phyloP scores from a whole-genome alignment of 768 basidiomycete species.

The Amanita subjunquillea region DNA sequence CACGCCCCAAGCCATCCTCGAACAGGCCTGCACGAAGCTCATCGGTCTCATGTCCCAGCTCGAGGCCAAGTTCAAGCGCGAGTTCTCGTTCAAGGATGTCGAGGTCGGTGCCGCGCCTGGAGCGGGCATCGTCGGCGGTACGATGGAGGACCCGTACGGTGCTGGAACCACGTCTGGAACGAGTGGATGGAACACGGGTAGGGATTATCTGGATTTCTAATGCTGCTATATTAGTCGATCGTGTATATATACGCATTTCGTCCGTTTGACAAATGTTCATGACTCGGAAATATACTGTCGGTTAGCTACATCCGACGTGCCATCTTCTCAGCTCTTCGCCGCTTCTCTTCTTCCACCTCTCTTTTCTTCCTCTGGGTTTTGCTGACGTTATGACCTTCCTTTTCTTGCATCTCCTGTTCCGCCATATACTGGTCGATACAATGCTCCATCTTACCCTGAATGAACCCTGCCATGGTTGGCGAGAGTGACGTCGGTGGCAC shows the following conservation, averaged over 20 bases:
- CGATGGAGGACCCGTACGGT: conserved; percentile 35
- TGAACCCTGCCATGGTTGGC: conserved; percentile 8
- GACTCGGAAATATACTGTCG: too few relatives aligned
- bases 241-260: too few relatives aligned
- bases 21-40: conserved; percentile 74
- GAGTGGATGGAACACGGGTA: conserved; percentile 33
- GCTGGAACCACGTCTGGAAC: conserved; percentile 14
- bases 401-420: conserved; percentile 36
- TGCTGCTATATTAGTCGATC: too few relatives aligned
- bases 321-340: conserved; percentile 20
- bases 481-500: background rate
- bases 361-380: conserved; percentile 64
- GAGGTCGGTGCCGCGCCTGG: conserved; percentile 28
- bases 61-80: conserved; percentile 71
- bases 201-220: conserved; percentile 49
- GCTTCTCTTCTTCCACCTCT: conserved; percentile 27
- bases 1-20: conserved; percentile 75
- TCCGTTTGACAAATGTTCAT: too few relatives aligned
- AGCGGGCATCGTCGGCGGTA: background rate
- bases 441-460: conserved; percentile 62
- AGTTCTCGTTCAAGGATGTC: conserved; percentile 72
- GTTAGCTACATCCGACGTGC: too few relatives aligned
- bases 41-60: conserved; percentile 61
- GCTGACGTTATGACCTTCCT: conserved; percentile 48
- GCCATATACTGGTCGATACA: conserved; percentile 50